Evolutionary conservation across 2,329 filamentous ascomycete species (phyloP).

Genomic region (Trichoderma sp.): DNA sequence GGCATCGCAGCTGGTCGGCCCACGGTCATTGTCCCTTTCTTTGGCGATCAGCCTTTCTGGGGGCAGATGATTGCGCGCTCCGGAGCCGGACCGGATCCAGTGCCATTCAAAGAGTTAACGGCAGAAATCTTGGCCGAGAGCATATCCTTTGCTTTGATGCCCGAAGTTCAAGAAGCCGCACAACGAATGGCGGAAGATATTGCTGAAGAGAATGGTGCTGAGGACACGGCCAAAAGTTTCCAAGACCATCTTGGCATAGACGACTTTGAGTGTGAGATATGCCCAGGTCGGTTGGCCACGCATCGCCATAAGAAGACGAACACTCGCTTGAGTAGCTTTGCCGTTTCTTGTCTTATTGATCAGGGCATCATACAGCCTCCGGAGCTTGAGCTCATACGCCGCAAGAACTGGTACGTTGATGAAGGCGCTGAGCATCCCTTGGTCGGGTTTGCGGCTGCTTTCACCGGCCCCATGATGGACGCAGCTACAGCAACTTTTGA

Average conservation of each 20-base stretch:
- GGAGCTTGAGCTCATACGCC: constrained; percentile 51
- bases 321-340: constrained; percentile 59
- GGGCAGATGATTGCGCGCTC: constrained; percentile 60
- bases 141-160: constrained; percentile 51
- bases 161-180: constrained; percentile 40
- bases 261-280: constrained; percentile 55
- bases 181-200: constrained; percentile 51
- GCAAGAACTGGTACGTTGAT: constrained; percentile 59
- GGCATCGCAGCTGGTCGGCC: constrained; percentile 58
- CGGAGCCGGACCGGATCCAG: constrained; percentile 57
- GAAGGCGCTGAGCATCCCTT: constrained; percentile 64
- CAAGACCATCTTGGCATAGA: constrained; percentile 54
- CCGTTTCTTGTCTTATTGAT: constrained; percentile 55
- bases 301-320: constrained; percentile 60
- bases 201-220: constrained; percentile 51
- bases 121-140: constrained; percentile 53
- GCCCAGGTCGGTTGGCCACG: constrained; percentile 55
- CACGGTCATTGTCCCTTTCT: constrained; percentile 65
- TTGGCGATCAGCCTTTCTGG: constrained; percentile 65
- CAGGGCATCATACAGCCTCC: constrained; percentile 53
- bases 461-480: constrained; percentile 63
- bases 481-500: constrained; percentile 53
- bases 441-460: constrained; percentile 61
- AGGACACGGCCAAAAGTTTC: constrained; percentile 52
- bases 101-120: constrained; percentile 57